Percentiles rank a stretch among this genome's conserved stretches.
Evolutionary conservation across 2,329 filamentous ascomycete genomes (phyloP).

Genomic region (Pseudomassariella vexata): DNA sequence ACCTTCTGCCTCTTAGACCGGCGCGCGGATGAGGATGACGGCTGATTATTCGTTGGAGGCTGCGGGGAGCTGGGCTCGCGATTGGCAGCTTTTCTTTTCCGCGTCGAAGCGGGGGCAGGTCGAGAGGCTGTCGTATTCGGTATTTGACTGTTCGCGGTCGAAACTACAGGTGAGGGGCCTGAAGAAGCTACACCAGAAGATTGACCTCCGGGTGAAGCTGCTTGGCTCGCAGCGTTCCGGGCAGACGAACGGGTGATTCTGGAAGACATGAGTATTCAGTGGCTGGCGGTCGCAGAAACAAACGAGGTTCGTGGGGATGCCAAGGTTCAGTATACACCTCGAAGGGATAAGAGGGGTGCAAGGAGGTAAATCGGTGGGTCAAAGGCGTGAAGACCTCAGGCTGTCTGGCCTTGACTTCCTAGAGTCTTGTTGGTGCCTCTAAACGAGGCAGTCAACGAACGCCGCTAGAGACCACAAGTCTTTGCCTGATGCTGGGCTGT

Average conservation of each 20-base stretch:
- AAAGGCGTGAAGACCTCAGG: conserved; percentile 2
- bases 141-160: conserved; percentile 28
- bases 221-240: conserved; percentile 72
- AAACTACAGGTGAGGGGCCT: conserved; percentile 34
- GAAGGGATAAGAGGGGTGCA: neutral
- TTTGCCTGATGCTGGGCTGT: no score
- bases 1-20: conserved; percentile 69
- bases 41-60: conserved; percentile 14
- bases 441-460: conserved; percentile 1
- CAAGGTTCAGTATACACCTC: conserved; percentile 1
- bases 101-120: conserved; percentile 40
- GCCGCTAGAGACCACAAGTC: no score
- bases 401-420: neutral
- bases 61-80: conserved; percentile 43
- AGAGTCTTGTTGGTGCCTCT: neutral
- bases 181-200: conserved; percentile 33
- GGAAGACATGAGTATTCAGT: conserved; percentile 75
- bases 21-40: conserved; percentile 37
- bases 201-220: conserved; percentile 37
- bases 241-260: conserved; percentile 95
- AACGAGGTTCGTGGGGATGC: conserved; percentile 9
- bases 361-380: neutral
- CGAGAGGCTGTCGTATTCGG: conserved; percentile 34
- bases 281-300: conserved; percentile 11
- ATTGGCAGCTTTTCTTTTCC: conserved; percentile 69